Conservation (phyloP, 208 protist species). For the Leishmania braziliensis region DNA sequence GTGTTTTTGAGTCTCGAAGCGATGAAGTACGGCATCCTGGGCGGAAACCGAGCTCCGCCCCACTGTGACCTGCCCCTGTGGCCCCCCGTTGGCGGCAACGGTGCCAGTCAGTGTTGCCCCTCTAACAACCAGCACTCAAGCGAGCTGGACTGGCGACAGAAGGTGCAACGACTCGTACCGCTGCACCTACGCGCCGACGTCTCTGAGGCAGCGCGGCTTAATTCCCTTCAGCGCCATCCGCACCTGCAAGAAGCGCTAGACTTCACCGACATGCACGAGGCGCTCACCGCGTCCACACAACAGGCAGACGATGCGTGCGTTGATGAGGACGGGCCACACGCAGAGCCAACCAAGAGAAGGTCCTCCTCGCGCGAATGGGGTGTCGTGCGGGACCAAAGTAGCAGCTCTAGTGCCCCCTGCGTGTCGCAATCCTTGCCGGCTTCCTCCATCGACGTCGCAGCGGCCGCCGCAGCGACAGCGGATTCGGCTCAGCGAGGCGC, state of each 20-base stretch:
- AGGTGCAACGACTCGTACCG: slow-evolving; percentile 12
- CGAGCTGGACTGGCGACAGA: slow-evolving; percentile 1
- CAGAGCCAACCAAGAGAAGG: neutral
- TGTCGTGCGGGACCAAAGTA: neutral
- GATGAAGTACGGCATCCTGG: slow-evolving; percentile 76
- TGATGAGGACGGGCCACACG: neutral
- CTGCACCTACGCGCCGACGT: slow-evolving; percentile 25
- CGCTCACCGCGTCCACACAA: neutral
- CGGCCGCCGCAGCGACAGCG: neutral
- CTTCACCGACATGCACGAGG: slow-evolving; percentile 19
- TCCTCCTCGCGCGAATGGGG: neutral
- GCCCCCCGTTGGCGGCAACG: slow-evolving; percentile 20
- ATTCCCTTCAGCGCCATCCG: slow-evolving; percentile 20
- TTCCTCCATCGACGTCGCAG: neutral
- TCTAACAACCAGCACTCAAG: neutral
- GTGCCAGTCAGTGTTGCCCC: neutral
- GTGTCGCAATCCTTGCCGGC: neutral
- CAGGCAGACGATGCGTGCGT: neutral
- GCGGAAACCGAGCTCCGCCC: slow-evolving; percentile 44
- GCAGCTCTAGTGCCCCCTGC: neutral
- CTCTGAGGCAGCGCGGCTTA: slow-evolving; percentile 12
- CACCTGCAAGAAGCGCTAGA: slow-evolving; percentile 19
- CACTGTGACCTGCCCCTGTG: slow-evolving; percentile 42
- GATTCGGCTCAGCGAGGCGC: neutral
- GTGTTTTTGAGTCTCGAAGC: slow-evolving; percentile 50